phyloP scores from a whole-genome alignment of 169 alveolate species.

The Babesia bovis region DNA sequence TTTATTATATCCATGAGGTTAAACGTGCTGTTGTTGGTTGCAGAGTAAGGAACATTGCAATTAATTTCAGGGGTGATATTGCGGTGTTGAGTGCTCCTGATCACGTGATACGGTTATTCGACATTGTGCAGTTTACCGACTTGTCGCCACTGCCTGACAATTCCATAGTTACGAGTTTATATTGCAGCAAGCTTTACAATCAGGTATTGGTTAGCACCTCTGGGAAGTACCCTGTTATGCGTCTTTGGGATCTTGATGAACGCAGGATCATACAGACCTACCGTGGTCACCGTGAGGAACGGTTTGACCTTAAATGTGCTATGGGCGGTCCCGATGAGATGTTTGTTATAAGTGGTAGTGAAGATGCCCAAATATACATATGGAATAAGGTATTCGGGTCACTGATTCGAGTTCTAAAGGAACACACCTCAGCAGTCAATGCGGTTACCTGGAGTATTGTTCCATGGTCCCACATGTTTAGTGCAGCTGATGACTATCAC shows the following conservation, averaged over 20 bases:
- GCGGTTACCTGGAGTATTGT: constrained; percentile 79
- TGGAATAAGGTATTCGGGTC: constrained; percentile 83
- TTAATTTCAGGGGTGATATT: constrained; percentile 68
- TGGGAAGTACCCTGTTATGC: constrained; percentile 72
- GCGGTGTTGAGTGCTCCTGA: constrained; percentile 71
- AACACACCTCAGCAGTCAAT: constrained; percentile 84
- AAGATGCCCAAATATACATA: constrained; percentile 83
- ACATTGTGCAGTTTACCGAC: constrained; percentile 53
- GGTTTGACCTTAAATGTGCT: constrained; percentile 79
- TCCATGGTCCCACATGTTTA: constrained; percentile 60
- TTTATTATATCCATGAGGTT: constrained; percentile 3
- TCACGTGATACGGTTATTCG: constrained; percentile 65
- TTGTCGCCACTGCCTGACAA: constrained; percentile 69
- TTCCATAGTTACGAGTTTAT: constrained; percentile 68
- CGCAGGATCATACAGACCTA: constrained; percentile 77
- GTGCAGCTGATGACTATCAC: constrained; percentile 76
- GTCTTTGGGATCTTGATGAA: constrained; percentile 78
- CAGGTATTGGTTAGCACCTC: constrained; percentile 77
- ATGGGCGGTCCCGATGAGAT: constrained; percentile 83
- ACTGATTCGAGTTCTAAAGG: constrained; percentile 73
- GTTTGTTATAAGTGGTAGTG: constrained; percentile 84
- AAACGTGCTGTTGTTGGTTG: constrained; percentile 66
- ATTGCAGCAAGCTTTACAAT: constrained; percentile 65
- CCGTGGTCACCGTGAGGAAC: constrained; percentile 83
- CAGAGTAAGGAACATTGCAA: constrained; percentile 63